Evolutionary conservation across 2,329 filamentous ascomycete species (phyloP).

Genomic region (Trichoderma endophyticum): DNA sequence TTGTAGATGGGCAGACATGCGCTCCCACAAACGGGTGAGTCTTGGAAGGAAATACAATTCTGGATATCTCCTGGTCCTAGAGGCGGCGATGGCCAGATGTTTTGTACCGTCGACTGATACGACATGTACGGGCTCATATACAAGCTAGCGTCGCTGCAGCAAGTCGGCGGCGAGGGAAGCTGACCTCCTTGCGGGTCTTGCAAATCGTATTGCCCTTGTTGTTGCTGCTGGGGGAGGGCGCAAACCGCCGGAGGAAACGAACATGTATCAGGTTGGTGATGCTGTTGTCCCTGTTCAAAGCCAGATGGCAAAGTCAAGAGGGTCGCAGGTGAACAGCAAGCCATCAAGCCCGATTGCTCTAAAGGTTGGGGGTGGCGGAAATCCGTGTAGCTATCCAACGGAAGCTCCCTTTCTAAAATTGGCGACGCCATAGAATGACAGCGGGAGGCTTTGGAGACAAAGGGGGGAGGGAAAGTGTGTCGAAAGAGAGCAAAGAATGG

Average conservation of each 20-base stretch:
- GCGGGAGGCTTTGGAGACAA: background rate
- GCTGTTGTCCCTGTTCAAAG: conserved; percentile 20
- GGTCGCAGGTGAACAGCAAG: conserved; percentile 28
- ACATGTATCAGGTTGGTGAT: conserved; percentile 25
- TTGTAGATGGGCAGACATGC: conserved; percentile 26
- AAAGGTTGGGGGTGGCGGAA: conserved; percentile 25
- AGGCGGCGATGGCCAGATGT: conserved; percentile 38
- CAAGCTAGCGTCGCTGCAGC: conserved; percentile 18
- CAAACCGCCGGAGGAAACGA: conserved; percentile 23
- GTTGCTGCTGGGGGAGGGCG: background rate
- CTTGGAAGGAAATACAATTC: conserved; percentile 33
- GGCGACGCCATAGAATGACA: conserved; percentile 28
- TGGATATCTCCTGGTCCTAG: conserved; percentile 38
- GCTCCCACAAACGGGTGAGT: conserved; percentile 30
- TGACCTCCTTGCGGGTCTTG: background rate
- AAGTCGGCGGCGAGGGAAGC: conserved; percentile 19
- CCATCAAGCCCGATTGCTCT: conserved; percentile 29
- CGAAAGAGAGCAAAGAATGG: background rate
- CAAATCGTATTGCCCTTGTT: background rate
- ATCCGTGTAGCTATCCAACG: conserved; percentile 33
- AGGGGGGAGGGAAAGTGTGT: background rate
- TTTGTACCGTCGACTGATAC: conserved; percentile 23
- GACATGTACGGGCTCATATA: conserved; percentile 7
- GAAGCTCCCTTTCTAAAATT: conserved; percentile 28
- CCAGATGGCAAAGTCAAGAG: conserved; percentile 26